phyloP scores from a whole-genome alignment of 2,329 filamentous ascomycete species.

The Byssothecium circinans region DNA sequence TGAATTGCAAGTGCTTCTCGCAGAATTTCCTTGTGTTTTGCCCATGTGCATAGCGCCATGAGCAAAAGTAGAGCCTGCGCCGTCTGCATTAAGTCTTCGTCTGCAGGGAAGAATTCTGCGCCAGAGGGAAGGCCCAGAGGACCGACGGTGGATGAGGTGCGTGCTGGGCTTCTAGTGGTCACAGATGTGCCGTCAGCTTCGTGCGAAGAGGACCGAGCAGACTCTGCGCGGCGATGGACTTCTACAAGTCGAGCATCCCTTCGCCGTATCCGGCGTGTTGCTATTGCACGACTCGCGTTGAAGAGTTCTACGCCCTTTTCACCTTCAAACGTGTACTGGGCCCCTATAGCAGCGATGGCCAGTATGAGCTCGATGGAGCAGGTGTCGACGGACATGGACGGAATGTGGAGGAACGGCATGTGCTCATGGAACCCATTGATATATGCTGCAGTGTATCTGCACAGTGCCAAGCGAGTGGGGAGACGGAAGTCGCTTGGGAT shows the following conservation, averaged over 20 bases:
- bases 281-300: slow-evolving; percentile 58
- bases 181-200: slow-evolving; percentile 17
- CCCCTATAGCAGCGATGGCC: slow-evolving; percentile 68
- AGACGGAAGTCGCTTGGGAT: slow-evolving; percentile 66
- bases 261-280: slow-evolving; percentile 55
- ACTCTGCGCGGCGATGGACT: slow-evolving; percentile 24
- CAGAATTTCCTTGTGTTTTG: slow-evolving; percentile 59
- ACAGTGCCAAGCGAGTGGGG: slow-evolving; percentile 69
- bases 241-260: slow-evolving; percentile 50
- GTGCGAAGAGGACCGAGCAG: slow-evolving; percentile 20
- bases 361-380: slow-evolving; percentile 69
- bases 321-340: slow-evolving; percentile 62
- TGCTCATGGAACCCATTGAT: slow-evolving; percentile 66
- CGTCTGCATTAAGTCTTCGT: slow-evolving; percentile 58
- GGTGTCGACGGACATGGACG: slow-evolving; percentile 65
- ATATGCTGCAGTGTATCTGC: slow-evolving; percentile 70
- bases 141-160: slow-evolving; percentile 23
- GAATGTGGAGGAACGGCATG: slow-evolving; percentile 66
- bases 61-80: slow-evolving; percentile 65
- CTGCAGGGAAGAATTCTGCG: slow-evolving; percentile 11
- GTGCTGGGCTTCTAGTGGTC: slow-evolving; percentile 17
- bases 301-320: slow-evolving; percentile 59
- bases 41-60: slow-evolving; percentile 64
- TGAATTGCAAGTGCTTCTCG: slow-evolving; percentile 60
- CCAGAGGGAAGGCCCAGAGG: slow-evolving; percentile 33